Conservation (phyloP, 106 monocot species). For the Dendrobium catenatum region DNA sequence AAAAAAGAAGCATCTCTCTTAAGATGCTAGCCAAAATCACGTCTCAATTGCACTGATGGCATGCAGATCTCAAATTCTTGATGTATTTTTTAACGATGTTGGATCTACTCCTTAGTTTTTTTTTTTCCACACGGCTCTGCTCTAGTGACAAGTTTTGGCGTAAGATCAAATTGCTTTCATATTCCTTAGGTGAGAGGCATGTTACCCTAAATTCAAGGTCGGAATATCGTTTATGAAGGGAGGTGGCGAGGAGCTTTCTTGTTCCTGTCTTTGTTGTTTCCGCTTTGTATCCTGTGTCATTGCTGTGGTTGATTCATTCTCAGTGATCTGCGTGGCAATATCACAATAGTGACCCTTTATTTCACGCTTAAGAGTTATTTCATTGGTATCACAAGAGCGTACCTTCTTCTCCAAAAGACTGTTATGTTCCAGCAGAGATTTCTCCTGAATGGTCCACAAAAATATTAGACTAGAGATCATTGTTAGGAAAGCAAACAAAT, state of each 20-base stretch:
- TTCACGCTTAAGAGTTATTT: neutral
- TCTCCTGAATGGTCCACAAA: neutral
- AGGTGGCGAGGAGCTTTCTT: neutral
- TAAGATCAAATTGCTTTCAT: neutral
- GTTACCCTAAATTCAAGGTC: neutral
- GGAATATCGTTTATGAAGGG: neutral
- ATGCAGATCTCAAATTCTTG: neutral
- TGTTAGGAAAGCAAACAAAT: no score
- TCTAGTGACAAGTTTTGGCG: neutral
- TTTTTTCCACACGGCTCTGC: no score
- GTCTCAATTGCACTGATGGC: neutral
- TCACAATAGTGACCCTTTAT: neutral
- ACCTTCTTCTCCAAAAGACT: neutral
- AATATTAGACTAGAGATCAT: neutral
- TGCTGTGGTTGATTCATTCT: neutral
- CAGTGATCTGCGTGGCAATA: neutral
- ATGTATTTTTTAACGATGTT: neutral
- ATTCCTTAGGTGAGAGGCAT: neutral
- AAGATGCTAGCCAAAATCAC: neutral
- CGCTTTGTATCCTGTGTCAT: neutral
- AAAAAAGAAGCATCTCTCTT: neutral
- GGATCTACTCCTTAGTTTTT: no score
- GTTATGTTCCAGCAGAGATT: conserved; percentile 2
- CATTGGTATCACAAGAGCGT: neutral
- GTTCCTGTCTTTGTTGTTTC: neutral